Percentiles rank a stretch among this genome's conserved stretches.
Evolutionary conservation across 1,284 basidiomycete species (phyloP).

Genomic region (Sporisorium iseilematis-ciliati): DNA sequence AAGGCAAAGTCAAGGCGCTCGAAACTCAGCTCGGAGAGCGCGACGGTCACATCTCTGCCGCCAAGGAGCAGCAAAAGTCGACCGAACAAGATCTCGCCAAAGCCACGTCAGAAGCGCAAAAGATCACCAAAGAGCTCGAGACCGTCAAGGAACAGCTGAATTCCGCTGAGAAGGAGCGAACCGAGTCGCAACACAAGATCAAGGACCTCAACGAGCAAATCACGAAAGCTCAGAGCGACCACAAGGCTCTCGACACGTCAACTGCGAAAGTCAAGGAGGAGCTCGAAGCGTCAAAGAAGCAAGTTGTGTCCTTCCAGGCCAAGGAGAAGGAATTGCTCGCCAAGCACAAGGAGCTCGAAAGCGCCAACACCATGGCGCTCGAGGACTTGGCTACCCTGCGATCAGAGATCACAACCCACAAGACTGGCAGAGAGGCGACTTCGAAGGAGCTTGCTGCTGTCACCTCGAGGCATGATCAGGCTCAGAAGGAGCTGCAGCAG

Average conservation of each 20-base stretch:
- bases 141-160: constrained; percentile 10
- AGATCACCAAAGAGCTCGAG: constrained; percentile 25
- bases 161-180: constrained; percentile 13
- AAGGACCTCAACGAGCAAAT: constrained; percentile 28
- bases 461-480: constrained; percentile 20
- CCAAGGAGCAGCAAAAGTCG: constrained; percentile 15
- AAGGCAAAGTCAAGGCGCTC: constrained; percentile 14
- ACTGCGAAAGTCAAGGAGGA: constrained; percentile 18
- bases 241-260: constrained; percentile 26
- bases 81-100: constrained; percentile 16
- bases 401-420: constrained; percentile 25
- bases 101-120: constrained; percentile 14
- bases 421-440: constrained; percentile 17
- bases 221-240: constrained; percentile 21
- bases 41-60: constrained; percentile 13
- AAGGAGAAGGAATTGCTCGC: constrained; percentile 33
- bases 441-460: constrained; percentile 30
- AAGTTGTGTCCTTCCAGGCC: constrained; percentile 11
- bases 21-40: constrained; percentile 28
- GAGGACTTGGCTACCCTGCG: constrained; percentile 24
- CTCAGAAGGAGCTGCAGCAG: constrained; percentile 26
- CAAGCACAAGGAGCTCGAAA: constrained; percentile 39
- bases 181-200: constrained; percentile 21
- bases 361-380: constrained; percentile 16
- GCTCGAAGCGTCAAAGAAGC: constrained; percentile 32